Evolutionary conservation across 441 rosid genomes (phyloP), one percentile per base, ranked within the genome.

Genomic region (Pelargonium myrrhifolium): DNA sequence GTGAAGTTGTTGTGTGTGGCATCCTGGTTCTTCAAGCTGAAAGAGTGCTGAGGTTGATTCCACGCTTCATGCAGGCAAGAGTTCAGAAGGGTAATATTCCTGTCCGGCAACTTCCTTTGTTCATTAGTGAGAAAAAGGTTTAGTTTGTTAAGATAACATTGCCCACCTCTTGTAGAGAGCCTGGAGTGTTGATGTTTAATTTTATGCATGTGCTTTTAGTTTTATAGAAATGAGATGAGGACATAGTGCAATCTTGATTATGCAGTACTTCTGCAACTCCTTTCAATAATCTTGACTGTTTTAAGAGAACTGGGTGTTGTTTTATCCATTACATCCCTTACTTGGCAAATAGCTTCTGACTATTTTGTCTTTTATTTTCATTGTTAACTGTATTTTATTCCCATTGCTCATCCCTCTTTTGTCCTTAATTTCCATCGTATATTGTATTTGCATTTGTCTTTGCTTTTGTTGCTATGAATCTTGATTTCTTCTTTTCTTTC

Each of bases 21-120:
- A 76, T 89, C 63, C 79, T 93, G 65, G 92, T 88, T 76, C 96
- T 93, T 78, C 99, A 89, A 71, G 85, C 82, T 58, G 83, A 91
- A 77, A 78, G 96, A 77, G 85, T 85, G 22, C 81, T 87, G 75
- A 68, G 74, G 65, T 68, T 88, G 47, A 72, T 93, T 73, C 89
- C 96, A 12, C 92, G 96, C 61, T 93, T 89, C 82, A 74, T 87
- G 89, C 90, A 84, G 81, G 96, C 97, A 71, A 89, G 96, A 82
- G 80, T 65, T 28, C 96, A 81, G 73, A 89, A 80, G 78, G 90
- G 98, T 93, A 85, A 80, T 56, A 28, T 18, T 70, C 65, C 2
- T 60, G 68, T 70, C 66, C 68, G 39, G 35, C 65, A 20, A 43
- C 20, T 55, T 20, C 55, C 15, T 47, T 47, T 47, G 4, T 66